Percentiles rank a stretch among this genome's conserved stretches.
Conservation (phyloP, 2,329 filamentous ascomycete genomes). For the Ceratocystis eucalypticola region DNA sequence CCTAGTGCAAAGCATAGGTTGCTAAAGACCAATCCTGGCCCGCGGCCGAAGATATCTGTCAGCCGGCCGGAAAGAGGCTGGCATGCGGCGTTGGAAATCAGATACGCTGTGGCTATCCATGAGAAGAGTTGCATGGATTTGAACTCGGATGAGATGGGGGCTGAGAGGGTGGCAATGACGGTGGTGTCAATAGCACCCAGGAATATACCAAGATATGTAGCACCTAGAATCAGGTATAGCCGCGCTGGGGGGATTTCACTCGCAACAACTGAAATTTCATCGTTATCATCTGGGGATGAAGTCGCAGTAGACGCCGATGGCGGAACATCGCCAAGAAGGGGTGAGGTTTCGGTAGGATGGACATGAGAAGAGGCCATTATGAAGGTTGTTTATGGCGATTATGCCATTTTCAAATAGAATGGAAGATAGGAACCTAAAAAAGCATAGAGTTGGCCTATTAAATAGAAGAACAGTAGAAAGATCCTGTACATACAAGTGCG, state of each 20-base stretch:
- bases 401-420: background rate
- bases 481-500: background rate
- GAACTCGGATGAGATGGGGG: slow-evolving; percentile 72
- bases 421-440: background rate
- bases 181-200: slow-evolving; percentile 58
- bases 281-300: slow-evolving; percentile 24
- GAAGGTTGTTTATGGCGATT: background rate
- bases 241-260: slow-evolving; percentile 36
- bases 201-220: slow-evolving; percentile 47
- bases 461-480: background rate
- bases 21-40: slow-evolving; percentile 63
- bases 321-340: slow-evolving; percentile 8
- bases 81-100: slow-evolving; percentile 76
- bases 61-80: slow-evolving; percentile 75
- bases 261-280: slow-evolving; percentile 36
- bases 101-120: slow-evolving; percentile 77
- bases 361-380: background rate
- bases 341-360: slow-evolving; percentile 12
- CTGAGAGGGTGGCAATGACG: slow-evolving; percentile 73
- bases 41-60: slow-evolving; percentile 77
- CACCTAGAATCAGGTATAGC: slow-evolving; percentile 41
- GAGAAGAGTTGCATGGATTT: slow-evolving; percentile 67
- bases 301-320: background rate
- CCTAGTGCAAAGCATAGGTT: slow-evolving; percentile 69
- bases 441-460: background rate